Base-by-base conservation (phyloP, 2,329 filamentous ascomycete species). In the Simplicillium aogashimaense region DNA sequence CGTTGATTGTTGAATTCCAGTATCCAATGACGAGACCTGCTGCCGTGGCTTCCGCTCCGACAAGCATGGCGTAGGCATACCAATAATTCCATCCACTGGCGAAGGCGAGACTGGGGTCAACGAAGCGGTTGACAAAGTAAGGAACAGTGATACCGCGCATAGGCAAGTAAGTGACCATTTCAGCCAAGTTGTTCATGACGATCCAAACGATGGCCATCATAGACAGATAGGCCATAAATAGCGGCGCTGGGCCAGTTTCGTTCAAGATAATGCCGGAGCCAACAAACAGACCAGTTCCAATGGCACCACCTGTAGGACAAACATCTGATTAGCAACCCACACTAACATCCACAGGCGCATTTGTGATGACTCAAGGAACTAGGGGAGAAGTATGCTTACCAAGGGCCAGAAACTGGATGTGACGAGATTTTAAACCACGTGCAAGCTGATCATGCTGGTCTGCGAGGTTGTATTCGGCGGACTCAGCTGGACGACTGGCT, bases 171-270 rank as follows among this genome's bases (percentile, higher is more conserved):
- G 67, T 68, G 2, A 66, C 65, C 65, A 77, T 75, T 52, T 77
- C 73, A 8, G 64, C 72, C 8, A 76, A 59, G 43, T 60, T 51
- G 54, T 74, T 74, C 71, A 75, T 74, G 40, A 75, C 59, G 40
- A 64, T 58, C 65, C 67, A 76, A 18, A 76, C 70, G 9, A 75
- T 52, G 3, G 60, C 18, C 64, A 72, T 73, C 70, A 74, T 73
- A 47, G 62, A 64, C 7, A 74, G 50, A 56, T 86, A 88, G 17
- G 75, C 78, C 57, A 88, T 78, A 54, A 87, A 72, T 13, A 87
- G 61, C 1, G 82, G 79, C 5, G 79, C 81, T 3, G 78, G 78
- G 2, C 78, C 78, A 20, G 71, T 69, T 9, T 62, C 59, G 29
- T 69, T 62, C 39, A 81, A 60, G 39, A 78, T 75, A 43, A 60